Base-by-base conservation (phyloP, 2,329 filamentous ascomycete genomes). In the Pseudonectria buxi region DNA sequence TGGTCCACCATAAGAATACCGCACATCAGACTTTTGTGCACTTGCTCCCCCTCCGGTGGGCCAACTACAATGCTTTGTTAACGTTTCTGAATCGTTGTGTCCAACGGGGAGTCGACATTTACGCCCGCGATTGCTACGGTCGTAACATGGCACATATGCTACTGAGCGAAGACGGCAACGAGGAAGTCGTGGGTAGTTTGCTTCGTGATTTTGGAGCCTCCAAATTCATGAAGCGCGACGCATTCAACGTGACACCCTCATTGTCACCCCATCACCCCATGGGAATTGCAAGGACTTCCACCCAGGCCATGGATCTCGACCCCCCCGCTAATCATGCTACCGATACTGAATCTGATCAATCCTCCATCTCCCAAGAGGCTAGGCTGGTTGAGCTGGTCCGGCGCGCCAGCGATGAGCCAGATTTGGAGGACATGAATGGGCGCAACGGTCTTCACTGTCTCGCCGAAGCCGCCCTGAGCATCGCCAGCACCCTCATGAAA, bases 401-500 rank as follows among this genome's bases (percentile, higher is more conserved):
- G 1, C 15, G 24, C 5, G 54, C 55, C 1, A 29, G 30, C 1
- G 5, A 26, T 1, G 32, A 53, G 3, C 54, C 55, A 0, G 14
- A 10, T 0, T 24, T 44, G 1, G 54, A 63, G 28, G 53, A 60
- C 30, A 25, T 61, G 28, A 52, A 65, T 5, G 74, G 74, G 5
- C 68, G 72, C 14, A 78, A 78, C 40, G 73, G 67, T 7, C 59
- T 78, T 12, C 74, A 78, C 44, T 76, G 72, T 41, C 65, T 78
- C n/a, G 74, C 74, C 3, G 66, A 69, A 40, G 71, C 68, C 6
- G 65, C 66, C n/a, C 54, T 76, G 2, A 64, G 65, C 43, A 36
- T 55, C 24, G 53, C 56, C 4, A 62, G 59, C 14, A 53, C 68
- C 9, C 51, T 58, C 11, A 56, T 60, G 33, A 63, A 62, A 32